A percentile compares a stretch with the other conserved stretches of the same genome.
Evolutionary conservation across 768 basidiomycete genomes (phyloP).

Genomic region (Boletus insuetus): DNA sequence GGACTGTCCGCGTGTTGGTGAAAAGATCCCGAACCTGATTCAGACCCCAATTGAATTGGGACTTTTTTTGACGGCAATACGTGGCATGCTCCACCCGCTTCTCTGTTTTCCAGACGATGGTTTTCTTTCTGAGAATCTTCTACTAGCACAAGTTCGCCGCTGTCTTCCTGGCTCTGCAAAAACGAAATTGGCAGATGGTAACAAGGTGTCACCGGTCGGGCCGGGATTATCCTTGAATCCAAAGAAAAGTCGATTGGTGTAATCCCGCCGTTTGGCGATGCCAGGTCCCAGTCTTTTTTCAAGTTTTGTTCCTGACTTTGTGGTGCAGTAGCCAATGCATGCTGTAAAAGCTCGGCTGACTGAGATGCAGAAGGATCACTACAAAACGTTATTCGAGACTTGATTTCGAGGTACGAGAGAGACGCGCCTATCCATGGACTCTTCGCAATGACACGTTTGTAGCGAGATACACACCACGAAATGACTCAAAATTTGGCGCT

Average conservation of each 20-base stretch:
- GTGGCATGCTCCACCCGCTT: slow-evolving; percentile 4
- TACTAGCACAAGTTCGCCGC: slow-evolving; percentile 25
- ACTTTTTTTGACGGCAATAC: slow-evolving; percentile 17
- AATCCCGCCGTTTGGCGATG: slow-evolving; percentile 18
- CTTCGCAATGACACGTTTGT: background rate
- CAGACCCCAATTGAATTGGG: slow-evolving; percentile 20
- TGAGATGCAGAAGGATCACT: slow-evolving; percentile 53
- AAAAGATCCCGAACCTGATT: slow-evolving; percentile 24
- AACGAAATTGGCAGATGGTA: slow-evolving; percentile 44
- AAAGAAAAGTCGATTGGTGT: slow-evolving; percentile 37
- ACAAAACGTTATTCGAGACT: slow-evolving; percentile 6
- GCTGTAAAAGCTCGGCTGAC: slow-evolving; percentile 50
- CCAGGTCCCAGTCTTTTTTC: slow-evolving; percentile 3
- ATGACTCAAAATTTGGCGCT: background rate
- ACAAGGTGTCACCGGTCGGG: slow-evolving; percentile 36
- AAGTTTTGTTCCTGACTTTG: slow-evolving; percentile 14
- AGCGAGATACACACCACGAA: background rate
- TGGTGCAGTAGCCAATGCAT: slow-evolving; percentile 36
- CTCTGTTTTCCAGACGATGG: slow-evolving; percentile 16
- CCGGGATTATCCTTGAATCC: slow-evolving; percentile 40
- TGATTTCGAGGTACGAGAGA: slow-evolving; percentile 11
- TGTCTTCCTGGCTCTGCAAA: slow-evolving; percentile 3
- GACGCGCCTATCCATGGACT: slow-evolving; percentile 43
- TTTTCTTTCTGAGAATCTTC: slow-evolving; percentile 58
- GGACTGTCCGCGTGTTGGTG: slow-evolving; percentile 19